Evolutionary conservation across 164 flowering plant species (phyloP), one percentile per base, ranked within the genome.

Genomic region (Sextonia rubra): DNA sequence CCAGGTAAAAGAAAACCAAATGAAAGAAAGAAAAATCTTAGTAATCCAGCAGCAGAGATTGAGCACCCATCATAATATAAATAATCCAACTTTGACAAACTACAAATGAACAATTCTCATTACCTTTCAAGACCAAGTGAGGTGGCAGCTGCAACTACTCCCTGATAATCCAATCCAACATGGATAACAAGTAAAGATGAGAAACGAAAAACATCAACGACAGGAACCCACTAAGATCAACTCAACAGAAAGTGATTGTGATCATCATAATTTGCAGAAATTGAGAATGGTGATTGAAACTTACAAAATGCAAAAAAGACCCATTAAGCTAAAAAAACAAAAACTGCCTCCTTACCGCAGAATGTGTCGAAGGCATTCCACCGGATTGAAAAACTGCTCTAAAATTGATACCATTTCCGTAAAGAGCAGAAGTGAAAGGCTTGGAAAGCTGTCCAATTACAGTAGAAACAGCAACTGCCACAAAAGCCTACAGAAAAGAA

Each of bases 351-450:
- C 44, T 37, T 82, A 93, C 97, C 68, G 98, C 84, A 30, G 98
- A 94, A 83, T 94, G 98, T n/a, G 90, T 83, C 0, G 98, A 94
- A 69, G 98, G 97, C 74, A 94, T 91, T 22, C 98, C 97, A 9
- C 98, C 97, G 32, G 97, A 78, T 25, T 79, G 86, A 73, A 88
- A 0, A 0, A 81, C 73, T 14, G 87, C 67, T 75, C 70, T 84
- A 47, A 86, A 80, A 80, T 90, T 82, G 22, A 92, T 63, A 26
- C 82, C 74, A 22, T 77, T 83, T 66, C 91, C 86, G 66, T 88
- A 84, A 11, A 92, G 12, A 15, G 80, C 74, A 55, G 89, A 80
- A 66, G 97, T 85, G 74, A 91, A 83, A 7, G 98, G 98, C 85
- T 94, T 94, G 6, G 86, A 78, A n/a, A 92, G 77, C 74, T 92